Percentiles rank a stretch among this genome's conserved stretches.
phyloP scores from a whole-genome alignment of 2,329 filamentous ascomycete species.

The Clonostachys solani region DNA sequence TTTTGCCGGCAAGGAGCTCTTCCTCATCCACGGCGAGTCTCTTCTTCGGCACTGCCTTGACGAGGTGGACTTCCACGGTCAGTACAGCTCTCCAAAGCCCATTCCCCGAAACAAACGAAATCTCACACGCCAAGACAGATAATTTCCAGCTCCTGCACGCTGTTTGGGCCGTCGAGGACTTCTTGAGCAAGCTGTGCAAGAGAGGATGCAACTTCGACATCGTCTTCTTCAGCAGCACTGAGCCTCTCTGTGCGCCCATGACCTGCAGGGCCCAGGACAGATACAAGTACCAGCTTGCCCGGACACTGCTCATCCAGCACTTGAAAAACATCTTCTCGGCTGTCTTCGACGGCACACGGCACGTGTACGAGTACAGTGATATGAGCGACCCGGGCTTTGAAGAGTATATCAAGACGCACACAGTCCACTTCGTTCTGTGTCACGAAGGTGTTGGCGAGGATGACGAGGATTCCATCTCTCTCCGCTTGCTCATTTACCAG shows the following conservation, averaged over 20 bases:
- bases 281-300: slow-evolving; percentile 56
- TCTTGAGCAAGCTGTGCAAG: slow-evolving; percentile 54
- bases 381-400: slow-evolving; percentile 44
- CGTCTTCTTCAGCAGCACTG: slow-evolving; percentile 59
- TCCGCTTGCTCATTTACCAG: slow-evolving; percentile 40
- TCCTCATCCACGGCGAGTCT: slow-evolving; percentile 70
- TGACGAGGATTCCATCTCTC: slow-evolving; percentile 1
- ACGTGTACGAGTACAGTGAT: slow-evolving; percentile 38
- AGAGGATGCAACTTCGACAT: slow-evolving; percentile 69
- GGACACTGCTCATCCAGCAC: slow-evolving; percentile 62
- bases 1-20: slow-evolving; percentile 70
- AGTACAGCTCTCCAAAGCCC: slow-evolving; percentile 1
- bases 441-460: slow-evolving; percentile 50
- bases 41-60: slow-evolving; percentile 61
- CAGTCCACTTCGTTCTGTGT: slow-evolving; percentile 64
- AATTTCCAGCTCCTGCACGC: slow-evolving; percentile 72
- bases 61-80: slow-evolving; percentile 61
- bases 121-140: slow-evolving; percentile 17
- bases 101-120: neutral
- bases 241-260: slow-evolving; percentile 49
- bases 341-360: slow-evolving; percentile 6
- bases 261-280: slow-evolving; percentile 4
- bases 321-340: slow-evolving; percentile 22
- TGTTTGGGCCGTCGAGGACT: slow-evolving; percentile 62
- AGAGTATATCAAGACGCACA: slow-evolving; percentile 46